These are phyloP conservation scores for Debaryomyces nepalensis DNA, from an alignment of 1,139 yeast genomes.

Conservation along the genomic window DNA sequence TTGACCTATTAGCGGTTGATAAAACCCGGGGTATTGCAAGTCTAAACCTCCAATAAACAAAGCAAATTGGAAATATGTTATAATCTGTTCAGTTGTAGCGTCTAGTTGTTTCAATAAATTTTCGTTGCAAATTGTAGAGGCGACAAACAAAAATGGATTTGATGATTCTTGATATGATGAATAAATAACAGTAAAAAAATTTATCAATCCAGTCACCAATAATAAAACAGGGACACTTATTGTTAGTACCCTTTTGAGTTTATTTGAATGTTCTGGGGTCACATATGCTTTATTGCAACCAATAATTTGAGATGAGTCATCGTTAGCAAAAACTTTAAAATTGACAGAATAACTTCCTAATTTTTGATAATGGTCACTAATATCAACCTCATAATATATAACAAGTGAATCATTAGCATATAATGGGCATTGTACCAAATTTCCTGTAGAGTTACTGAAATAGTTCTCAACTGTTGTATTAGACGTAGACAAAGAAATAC, in stretches of 20 bases:
- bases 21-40: slow-evolving; percentile 66
- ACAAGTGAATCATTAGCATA: slow-evolving; percentile 44
- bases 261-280: slow-evolving; percentile 48
- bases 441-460: slow-evolving; percentile 33
- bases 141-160: slow-evolving; percentile 59
- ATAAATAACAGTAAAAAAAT: slow-evolving; percentile 47
- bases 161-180: slow-evolving; percentile 69
- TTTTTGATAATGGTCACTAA: slow-evolving; percentile 35
- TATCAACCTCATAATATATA: slow-evolving; percentile 44
- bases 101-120: slow-evolving; percentile 60
- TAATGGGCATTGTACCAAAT: slow-evolving; percentile 46
- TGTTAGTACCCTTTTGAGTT: slow-evolving; percentile 42
- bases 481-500: slow-evolving; percentile 11
- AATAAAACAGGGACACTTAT: slow-evolving; percentile 46
- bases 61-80: slow-evolving; percentile 61
- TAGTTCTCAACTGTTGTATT: slow-evolving; percentile 29
- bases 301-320: slow-evolving; percentile 36
- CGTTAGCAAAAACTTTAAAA: slow-evolving; percentile 46
- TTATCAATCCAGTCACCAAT: slow-evolving; percentile 46
- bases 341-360: slow-evolving; percentile 49
- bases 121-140: slow-evolving; percentile 65
- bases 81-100: slow-evolving; percentile 55
- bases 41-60: slow-evolving; percentile 60
- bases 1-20: slow-evolving; percentile 55
- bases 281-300: slow-evolving; percentile 55